Percentiles rank a stretch among this genome's conserved stretches.
Evolutionary conservation across 352 stramenopile genomes (phyloP).

Genomic region (Phytopythium montanum): DNA sequence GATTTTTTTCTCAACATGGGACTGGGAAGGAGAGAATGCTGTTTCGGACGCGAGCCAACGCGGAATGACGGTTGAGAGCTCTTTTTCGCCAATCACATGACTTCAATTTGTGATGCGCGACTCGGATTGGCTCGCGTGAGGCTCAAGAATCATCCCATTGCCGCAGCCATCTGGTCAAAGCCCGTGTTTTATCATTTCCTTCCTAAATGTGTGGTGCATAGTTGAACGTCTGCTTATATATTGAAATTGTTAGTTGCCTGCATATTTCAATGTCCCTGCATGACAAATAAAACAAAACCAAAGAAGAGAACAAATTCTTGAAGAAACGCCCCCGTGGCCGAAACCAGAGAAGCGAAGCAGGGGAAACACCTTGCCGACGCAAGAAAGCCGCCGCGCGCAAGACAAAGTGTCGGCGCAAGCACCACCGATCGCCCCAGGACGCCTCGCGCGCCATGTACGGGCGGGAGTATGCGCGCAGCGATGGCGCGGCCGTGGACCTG

Average conservation of each 20-base stretch:
- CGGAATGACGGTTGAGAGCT: background rate
- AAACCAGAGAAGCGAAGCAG: slow-evolving; percentile 1
- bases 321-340: too few relatives aligned
- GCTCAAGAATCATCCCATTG: background rate
- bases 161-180: background rate
- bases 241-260: too few relatives aligned
- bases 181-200: background rate
- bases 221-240: too few relatives aligned
- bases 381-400: background rate
- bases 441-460: slow-evolving; percentile 31
- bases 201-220: too few relatives aligned
- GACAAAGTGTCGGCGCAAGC: background rate
- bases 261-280: too few relatives aligned
- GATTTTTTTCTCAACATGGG: slow-evolving; percentile 2
- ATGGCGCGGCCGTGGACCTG: slow-evolving; percentile 48
- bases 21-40: background rate
- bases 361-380: background rate
- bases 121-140: background rate
- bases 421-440: background rate
- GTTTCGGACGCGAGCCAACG: background rate
- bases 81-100: background rate
- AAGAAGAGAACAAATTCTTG: too few relatives aligned
- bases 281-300: too few relatives aligned
- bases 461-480: slow-evolving; percentile 17
- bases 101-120: background rate